Conservation (phyloP, 345 rosid species). For the Schrenkiella parvula region DNA sequence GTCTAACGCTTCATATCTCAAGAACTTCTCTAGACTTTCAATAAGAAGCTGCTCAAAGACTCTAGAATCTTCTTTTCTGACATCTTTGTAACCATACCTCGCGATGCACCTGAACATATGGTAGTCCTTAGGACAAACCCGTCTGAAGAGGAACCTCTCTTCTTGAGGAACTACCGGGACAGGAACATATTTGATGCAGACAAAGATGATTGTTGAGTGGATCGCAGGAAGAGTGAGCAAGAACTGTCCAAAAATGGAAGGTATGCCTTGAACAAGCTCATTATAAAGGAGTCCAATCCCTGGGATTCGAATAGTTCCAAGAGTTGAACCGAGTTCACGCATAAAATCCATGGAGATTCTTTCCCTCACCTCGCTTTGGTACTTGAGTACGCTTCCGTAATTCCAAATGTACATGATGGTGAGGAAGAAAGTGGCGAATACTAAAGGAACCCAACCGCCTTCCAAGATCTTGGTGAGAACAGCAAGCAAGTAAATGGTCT, state of each 20-base stretch:
- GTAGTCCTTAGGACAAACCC: slow-evolving; percentile 91
- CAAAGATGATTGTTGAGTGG: slow-evolving; percentile 82
- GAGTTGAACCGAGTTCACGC: slow-evolving; percentile 80
- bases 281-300: slow-evolving; percentile 86
- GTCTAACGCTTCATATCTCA: slow-evolving; percentile 72
- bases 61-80: slow-evolving; percentile 75
- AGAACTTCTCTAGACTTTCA: slow-evolving; percentile 76
- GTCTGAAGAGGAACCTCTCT: slow-evolving; percentile 82
- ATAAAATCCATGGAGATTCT: slow-evolving; percentile 82
- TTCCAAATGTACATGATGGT: slow-evolving; percentile 90
- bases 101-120: slow-evolving; percentile 89
- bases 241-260: slow-evolving; percentile 85
- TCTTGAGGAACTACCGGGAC: slow-evolving; percentile 89
- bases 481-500: slow-evolving; percentile 73
- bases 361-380: slow-evolving; percentile 85
- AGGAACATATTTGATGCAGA: slow-evolving; percentile 92
- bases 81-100: slow-evolving; percentile 89
- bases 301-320: slow-evolving; percentile 79
- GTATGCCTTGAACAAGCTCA: slow-evolving; percentile 90
- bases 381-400: slow-evolving; percentile 90
- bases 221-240: slow-evolving; percentile 83
- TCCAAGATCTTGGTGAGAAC: slow-evolving; percentile 69
- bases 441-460: slow-evolving; percentile 97
- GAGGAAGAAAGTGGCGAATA: slow-evolving; percentile 67
- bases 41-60: slow-evolving; percentile 80